Conservation (phyloP, 495 filamentous ascomycete species). For the Aspergillus steynii region DNA sequence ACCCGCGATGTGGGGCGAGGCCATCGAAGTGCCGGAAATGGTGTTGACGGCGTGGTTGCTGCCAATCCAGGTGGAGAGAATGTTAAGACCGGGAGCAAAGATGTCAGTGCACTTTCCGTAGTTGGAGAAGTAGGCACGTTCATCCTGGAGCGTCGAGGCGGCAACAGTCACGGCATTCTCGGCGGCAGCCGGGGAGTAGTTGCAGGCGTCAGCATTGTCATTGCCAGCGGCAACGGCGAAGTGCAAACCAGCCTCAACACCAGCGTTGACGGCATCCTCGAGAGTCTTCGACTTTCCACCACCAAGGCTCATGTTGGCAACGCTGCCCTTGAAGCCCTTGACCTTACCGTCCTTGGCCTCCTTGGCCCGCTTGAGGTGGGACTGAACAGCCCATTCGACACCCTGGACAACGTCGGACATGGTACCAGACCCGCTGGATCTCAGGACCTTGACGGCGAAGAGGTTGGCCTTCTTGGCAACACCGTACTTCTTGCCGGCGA, state of each 20-base stretch:
- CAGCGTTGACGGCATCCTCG: slow-evolving; percentile 91
- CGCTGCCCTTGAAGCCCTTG: slow-evolving; percentile 97
- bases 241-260: slow-evolving; percentile 86
- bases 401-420: slow-evolving; percentile 99
- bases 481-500: slow-evolving; percentile 97
- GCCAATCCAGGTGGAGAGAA: slow-evolving; percentile 96
- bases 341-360: slow-evolving; percentile 74
- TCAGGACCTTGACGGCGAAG: slow-evolving; percentile 96
- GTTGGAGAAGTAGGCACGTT: slow-evolving; percentile 99
- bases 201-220: slow-evolving; percentile 97
- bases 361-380: slow-evolving; percentile 72
- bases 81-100: slow-evolving; percentile 97
- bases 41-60: slow-evolving; percentile 92
- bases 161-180: slow-evolving; percentile 94
- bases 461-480: slow-evolving; percentile 98
- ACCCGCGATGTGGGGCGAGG: slow-evolving; percentile 94
- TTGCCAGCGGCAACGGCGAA: slow-evolving; percentile 98
- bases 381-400: slow-evolving; percentile 89
- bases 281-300: slow-evolving; percentile 91
- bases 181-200: slow-evolving; percentile 97
- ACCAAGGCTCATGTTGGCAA: slow-evolving; percentile 98
- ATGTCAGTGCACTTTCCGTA: slow-evolving; percentile 99
- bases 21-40: slow-evolving; percentile 99
- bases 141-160: slow-evolving; percentile 88
- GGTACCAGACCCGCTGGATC: slow-evolving; percentile 94